Evolutionary conservation across 1,284 basidiomycete species (phyloP).

Genomic region (Malassezia vespertilionis): DNA sequence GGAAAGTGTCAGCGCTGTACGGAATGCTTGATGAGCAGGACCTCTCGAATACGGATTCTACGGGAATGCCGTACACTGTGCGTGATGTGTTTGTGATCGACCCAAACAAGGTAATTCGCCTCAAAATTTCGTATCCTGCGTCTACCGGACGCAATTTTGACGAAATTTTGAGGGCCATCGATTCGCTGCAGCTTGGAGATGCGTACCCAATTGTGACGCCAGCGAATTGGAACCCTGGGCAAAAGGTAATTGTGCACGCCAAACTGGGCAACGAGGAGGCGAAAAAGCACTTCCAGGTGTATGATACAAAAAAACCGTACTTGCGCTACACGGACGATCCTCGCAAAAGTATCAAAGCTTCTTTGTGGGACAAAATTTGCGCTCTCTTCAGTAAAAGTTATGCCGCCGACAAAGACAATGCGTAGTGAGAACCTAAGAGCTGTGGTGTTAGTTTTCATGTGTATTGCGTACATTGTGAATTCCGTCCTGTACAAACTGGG

Average conservation of each 20-base stretch:
- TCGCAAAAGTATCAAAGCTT: not conserved
- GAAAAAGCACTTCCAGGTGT: constrained; percentile 66
- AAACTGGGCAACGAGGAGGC: constrained; percentile 75
- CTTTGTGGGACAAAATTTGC: no score
- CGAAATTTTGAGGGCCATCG: constrained; percentile 73
- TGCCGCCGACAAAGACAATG: no score
- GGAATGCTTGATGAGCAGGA: constrained; percentile 96
- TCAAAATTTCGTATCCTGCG: constrained; percentile 67
- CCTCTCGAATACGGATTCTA: constrained; percentile 82
- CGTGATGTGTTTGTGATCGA: constrained; percentile 46
- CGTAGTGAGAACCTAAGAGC: no score
- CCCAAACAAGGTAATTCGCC: constrained; percentile 52
- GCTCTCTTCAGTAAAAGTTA: no score
- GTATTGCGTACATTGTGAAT: not conserved
- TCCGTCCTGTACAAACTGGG: constrained; percentile 17
- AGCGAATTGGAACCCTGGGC: constrained; percentile 90
- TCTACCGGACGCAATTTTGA: constrained; percentile 55
- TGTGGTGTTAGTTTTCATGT: no score
- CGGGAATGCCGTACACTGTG: constrained; percentile 62
- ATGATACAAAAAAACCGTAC: constrained; percentile 52
- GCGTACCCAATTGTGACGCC: constrained; percentile 52
- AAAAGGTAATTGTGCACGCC: constrained; percentile 92
- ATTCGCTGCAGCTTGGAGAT: constrained; percentile 85
- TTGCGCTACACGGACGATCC: constrained; percentile 51
- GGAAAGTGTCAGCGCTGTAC: constrained; percentile 56